Percentiles rank a stretch among this genome's conserved stretches.
Evolutionary conservation across 768 basidiomycete species (phyloP).

Genomic region (Inosperma sp.): DNA sequence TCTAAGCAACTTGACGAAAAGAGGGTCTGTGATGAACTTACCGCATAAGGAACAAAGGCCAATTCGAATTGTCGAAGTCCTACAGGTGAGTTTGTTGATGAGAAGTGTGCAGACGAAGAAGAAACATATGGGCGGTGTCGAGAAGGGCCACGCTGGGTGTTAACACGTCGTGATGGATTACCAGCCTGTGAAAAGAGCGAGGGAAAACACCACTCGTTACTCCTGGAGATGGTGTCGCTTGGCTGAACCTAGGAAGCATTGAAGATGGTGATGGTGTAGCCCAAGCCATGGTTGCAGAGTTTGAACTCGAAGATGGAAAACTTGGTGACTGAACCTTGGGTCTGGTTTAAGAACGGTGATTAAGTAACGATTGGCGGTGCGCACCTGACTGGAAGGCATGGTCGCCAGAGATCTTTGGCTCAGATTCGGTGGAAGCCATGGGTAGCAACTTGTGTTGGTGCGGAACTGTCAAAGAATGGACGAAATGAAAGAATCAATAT

Average conservation of each 20-base stretch:
- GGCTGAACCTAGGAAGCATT: not conserved
- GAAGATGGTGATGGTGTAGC: no score
- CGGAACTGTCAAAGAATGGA: not conserved
- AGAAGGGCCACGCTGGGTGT: not conserved
- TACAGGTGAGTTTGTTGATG: not conserved
- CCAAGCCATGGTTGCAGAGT: no score
- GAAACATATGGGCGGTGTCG: not conserved
- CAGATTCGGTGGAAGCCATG: not conserved
- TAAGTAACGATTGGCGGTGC: no score
- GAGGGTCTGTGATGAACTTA: not conserved
- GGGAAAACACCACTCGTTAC: not conserved
- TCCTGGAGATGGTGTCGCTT: not conserved
- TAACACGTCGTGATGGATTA: not conserved
- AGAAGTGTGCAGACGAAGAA: not conserved
- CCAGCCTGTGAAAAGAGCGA: not conserved
- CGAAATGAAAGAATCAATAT: not conserved
- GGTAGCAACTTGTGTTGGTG: not conserved
- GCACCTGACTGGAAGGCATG: not conserved
- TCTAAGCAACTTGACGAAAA: not conserved
- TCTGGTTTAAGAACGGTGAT: no score
- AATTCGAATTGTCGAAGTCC: not conserved
- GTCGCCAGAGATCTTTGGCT: not conserved
- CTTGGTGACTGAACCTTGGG: no score
- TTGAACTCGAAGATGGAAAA: no score
- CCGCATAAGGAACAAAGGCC: not conserved